Evolutionary conservation across 2,329 filamentous ascomycete species (phyloP).

Genomic region (Colletotrichum salicis): DNA sequence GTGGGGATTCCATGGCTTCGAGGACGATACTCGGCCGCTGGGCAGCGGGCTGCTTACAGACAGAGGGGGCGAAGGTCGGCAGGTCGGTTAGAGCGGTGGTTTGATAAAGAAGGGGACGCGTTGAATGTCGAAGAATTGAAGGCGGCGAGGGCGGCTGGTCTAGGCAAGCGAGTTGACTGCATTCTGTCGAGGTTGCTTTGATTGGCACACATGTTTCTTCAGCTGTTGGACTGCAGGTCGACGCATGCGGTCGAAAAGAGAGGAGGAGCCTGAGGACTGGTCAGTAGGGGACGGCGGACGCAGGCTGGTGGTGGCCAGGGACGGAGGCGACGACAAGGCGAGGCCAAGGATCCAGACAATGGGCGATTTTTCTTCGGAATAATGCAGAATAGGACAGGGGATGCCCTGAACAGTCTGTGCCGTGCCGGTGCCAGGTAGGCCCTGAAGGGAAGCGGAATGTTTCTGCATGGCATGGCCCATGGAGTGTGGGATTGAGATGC

Average conservation of each 20-base stretch:
- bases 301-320: background rate
- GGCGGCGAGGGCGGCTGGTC: background rate
- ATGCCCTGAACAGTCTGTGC: background rate
- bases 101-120: background rate
- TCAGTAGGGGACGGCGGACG: background rate
- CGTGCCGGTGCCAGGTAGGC: background rate
- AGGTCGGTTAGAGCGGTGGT: background rate
- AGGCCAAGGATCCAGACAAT: background rate
- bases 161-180: background rate
- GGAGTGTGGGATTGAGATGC: background rate
- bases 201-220: background rate
- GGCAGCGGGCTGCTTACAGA: background rate
- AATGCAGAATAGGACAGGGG: background rate
- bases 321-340: slow-evolving; percentile 3
- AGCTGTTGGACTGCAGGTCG: background rate
- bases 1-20: background rate
- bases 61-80: background rate
- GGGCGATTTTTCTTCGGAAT: background rate
- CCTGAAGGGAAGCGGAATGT: background rate
- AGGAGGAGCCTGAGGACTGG: background rate
- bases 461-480: background rate
- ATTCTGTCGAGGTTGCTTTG: background rate
- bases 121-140: background rate
- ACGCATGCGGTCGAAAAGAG: slow-evolving; percentile 26
- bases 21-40: background rate